Percentiles rank a stretch among this genome's conserved stretches.
phyloP scores from a whole-genome alignment of 371 early-diverging fungal species.

The Actinomucor elegans region DNA sequence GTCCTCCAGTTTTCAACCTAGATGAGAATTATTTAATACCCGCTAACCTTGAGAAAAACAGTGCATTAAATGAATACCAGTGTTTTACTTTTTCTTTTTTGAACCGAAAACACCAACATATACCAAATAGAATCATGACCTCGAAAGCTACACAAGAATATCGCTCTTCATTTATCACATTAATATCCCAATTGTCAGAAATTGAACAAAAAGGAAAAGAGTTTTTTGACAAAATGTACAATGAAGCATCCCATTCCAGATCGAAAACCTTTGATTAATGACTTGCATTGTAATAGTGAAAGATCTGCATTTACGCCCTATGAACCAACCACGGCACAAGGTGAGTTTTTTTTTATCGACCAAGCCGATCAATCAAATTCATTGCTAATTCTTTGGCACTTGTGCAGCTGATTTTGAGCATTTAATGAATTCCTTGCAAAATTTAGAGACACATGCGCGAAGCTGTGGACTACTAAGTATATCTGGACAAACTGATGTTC shows the following conservation, averaged over 20 bases:
- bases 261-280: background rate
- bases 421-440: constrained; percentile 25
- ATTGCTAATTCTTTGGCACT: background rate
- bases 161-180: constrained; percentile 37
- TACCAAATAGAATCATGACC: no score
- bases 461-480: constrained; percentile 44
- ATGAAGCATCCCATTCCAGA: background rate
- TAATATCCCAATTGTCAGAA: constrained; percentile 44
- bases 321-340: constrained; percentile 31
- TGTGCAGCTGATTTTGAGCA: constrained; percentile 41
- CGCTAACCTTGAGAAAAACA: no score
- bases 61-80: no score
- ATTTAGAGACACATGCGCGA: constrained; percentile 38
- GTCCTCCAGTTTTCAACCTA: no score
- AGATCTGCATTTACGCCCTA: constrained; percentile 35
- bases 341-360: constrained; percentile 22
- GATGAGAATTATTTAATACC: no score
- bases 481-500: constrained; percentile 32
- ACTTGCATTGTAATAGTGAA: constrained; percentile 24
- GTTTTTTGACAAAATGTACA: constrained; percentile 49
- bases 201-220: constrained; percentile 45
- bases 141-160: constrained; percentile 54
- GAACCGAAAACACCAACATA: no score
- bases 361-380: background rate
- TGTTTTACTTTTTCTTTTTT: no score